Base-by-base conservation (phyloP, 805 yeast species). In the Wickerhamiella lipophila region DNA sequence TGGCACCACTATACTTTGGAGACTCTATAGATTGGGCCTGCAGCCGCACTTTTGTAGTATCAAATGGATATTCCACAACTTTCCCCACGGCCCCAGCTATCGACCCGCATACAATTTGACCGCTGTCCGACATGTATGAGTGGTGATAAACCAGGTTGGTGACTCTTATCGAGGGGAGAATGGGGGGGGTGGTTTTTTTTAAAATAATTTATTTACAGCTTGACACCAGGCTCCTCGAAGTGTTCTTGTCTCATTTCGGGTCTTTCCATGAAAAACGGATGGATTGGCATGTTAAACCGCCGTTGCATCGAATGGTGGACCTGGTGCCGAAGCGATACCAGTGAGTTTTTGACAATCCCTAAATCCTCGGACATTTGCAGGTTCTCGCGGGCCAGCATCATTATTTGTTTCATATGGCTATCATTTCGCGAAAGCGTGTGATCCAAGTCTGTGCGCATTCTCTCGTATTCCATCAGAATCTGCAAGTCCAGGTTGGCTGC, bases 41-140 rank as follows among this genome's bases (percentile, higher is more conserved):
- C 26, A 89, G 69, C 50, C 96, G 71, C 2, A 88, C 97, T 64
- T 88, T 88, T 41, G 87, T 74, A 0, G 96, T 89, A 59, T 88
- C 97, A 56, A 88, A 86, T 0, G 97, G 97, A 58, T 79, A 88
- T 63, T 88, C 97, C 12, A 88, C 75, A 26, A 82, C 57, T 61
- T 88, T 89, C 1, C 95, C 96, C 3, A 78, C 64, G 49, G 85
- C 81, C 13, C 97, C 97, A 0, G 96, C 76, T 1, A 74, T 56
- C 2, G 68, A 64, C 16, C 68, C 68, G 29, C 61, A 63, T 13
- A 56, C 32, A 4, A 64, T 52, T 38, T 64, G 66, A 19, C 19
- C 42, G 26, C 26, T 13, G 6, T 38, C 42, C 21, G 42, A 38
- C 47, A 18, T 18, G 11, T 4, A 44, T 16, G 38, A 32, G 32